Evolutionary conservation across 1,284 basidiomycete species (phyloP), one percentile per base, ranked within the genome.

Genomic region (Cronartium quercuum): DNA sequence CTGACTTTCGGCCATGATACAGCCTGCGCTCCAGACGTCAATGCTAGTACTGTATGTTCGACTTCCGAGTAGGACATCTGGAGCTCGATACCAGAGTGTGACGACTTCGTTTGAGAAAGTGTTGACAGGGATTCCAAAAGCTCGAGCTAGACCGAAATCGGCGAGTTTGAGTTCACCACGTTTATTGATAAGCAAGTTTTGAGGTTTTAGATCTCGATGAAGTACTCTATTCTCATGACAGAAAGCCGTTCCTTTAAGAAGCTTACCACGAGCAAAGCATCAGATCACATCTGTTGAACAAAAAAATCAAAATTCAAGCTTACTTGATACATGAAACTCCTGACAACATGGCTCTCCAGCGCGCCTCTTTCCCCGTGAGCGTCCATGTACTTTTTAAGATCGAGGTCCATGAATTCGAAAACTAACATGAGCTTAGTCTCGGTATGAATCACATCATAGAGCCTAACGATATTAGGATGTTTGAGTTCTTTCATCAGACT

Each of bases 321-420:
- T 6, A 68, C 73, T 58, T 75, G 73, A 63, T 67, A 68, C 92
- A 93, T 94, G 84, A 96, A 98, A 80, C 89, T 94, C 78, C 93
- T 90, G 77, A 98, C 94, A n/a, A 92, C 94, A 76, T 87, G 86
- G 0, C 93, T 91, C 75, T 95, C 92, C 58, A 99, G 87, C 10
- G 96, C 94, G 75, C 95, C 94, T 76, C 92, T 89, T 78, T 97
- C 92, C 67, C 96, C 96, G 79, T 98, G 90, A 42, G 92, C 90
- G 83, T 99, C 96, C 96, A 99, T 99, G 83, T 98, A 98, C 82
- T 94, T 94, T 84, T 99, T 99, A 73, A 99, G 86, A 83, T 99
- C 96, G 82, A 94, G 91, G 81, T 98, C 96, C 83, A 96, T 96
- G 82, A 89, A 98, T 83, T 99, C 96, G 82, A 98, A 98, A 76